Percentiles rank a stretch among this genome's conserved stretches.
Conservation (phyloP, 345 rosid species). For the Punica granatum region DNA sequence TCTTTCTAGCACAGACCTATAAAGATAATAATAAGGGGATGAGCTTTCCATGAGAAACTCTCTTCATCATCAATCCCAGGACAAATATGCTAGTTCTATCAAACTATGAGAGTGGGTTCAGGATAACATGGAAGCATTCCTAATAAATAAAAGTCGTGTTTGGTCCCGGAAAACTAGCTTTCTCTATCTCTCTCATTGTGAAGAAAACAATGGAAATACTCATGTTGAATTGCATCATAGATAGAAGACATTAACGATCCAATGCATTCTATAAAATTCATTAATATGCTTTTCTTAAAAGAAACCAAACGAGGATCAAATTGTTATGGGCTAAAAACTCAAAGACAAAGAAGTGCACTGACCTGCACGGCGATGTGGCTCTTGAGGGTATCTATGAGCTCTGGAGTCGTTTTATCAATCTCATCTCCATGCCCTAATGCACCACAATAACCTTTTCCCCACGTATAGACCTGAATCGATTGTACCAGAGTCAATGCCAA, state of each 20-base stretch:
- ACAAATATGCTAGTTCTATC: not conserved
- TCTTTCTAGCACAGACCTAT: constrained; percentile 94
- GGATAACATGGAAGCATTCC: not conserved
- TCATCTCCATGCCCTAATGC: constrained; percentile 97
- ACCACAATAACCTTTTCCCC: constrained; percentile 99
- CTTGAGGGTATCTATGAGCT: constrained; percentile 53
- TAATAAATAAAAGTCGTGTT: not conserved
- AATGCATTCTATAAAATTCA: not conserved
- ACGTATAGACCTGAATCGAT: constrained; percentile 65
- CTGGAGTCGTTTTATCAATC: constrained; percentile 79
- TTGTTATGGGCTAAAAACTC: not conserved
- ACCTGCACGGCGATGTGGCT: constrained; percentile 73
- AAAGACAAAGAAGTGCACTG: constrained; percentile 8
- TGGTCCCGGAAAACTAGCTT: not conserved
- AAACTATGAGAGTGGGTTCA: not conserved
- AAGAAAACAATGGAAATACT: not conserved
- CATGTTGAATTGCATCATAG: not conserved
- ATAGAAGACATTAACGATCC: not conserved
- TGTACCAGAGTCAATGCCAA: constrained; percentile 8
- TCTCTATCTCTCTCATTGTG: not conserved
- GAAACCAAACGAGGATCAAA: not conserved
- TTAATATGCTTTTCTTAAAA: not conserved
- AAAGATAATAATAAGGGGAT: not conserved
- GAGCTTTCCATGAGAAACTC: not conserved
- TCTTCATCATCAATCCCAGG: not conserved